Evolutionary conservation across 225 moss, liverwort and hornwort genomes (phyloP).

Genomic region (Physcomitrium patens): DNA sequence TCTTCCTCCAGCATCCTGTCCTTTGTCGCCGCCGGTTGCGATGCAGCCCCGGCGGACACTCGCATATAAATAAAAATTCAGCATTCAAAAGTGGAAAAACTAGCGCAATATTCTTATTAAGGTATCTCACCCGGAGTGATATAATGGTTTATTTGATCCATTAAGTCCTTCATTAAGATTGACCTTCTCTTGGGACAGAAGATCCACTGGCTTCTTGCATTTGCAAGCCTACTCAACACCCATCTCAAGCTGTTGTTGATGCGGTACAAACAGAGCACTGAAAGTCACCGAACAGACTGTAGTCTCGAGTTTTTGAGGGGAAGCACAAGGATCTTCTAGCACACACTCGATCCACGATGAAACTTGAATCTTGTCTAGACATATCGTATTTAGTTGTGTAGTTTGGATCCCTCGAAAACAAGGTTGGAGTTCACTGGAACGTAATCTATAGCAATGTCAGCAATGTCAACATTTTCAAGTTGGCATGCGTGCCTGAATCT

Average conservation of each 20-base stretch:
- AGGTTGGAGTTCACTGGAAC: not conserved
- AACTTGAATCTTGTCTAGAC: not conserved
- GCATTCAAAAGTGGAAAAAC: constrained; percentile 20
- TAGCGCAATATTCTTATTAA: constrained; percentile 4
- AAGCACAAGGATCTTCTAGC: not conserved
- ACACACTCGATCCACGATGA: too few species aligned
- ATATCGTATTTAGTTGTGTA: not conserved
- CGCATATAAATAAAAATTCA: constrained; percentile 6
- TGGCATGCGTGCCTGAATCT: not conserved
- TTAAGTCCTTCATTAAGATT: constrained; percentile 33
- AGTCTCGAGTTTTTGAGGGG: too few species aligned
- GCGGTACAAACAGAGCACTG: constrained; percentile 37
- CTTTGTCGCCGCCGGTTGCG: too few species aligned
- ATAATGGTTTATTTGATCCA: constrained; percentile 21
- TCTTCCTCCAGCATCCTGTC: too few species aligned
- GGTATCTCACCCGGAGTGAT: constrained; percentile 24
- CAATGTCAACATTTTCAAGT: not conserved
- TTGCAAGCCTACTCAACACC: constrained; percentile 56
- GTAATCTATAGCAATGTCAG: not conserved
- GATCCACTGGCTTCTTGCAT: constrained; percentile 53
- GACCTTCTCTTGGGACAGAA: constrained; percentile 56
- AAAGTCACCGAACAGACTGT: constrained; percentile 7
- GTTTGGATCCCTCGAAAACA: not conserved
- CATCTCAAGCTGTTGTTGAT: constrained; percentile 57
- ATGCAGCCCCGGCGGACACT: constrained; percentile 26